Percentiles rank a stretch among this genome's conserved stretches.
Conservation (phyloP, 192 early-diverging fungal species). For the Kappamyces sp. region DNA sequence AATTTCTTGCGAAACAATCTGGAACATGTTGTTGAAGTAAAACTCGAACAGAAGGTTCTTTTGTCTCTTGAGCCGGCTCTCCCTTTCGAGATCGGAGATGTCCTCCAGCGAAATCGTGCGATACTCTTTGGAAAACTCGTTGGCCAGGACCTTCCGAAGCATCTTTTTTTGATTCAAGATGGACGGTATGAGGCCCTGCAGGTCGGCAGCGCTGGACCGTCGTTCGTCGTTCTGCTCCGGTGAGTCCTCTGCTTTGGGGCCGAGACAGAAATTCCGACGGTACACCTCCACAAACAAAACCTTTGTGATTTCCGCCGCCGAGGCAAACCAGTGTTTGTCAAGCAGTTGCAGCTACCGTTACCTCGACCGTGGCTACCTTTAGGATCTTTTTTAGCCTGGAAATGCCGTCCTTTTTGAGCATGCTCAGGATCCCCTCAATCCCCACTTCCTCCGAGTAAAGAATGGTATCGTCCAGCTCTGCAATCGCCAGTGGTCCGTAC, state of each 20-base stretch:
- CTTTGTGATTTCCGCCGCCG: slow-evolving; percentile 3
- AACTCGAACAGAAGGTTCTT: slow-evolving; percentile 39
- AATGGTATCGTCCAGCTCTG: slow-evolving; percentile 40
- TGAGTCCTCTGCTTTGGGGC: not conserved
- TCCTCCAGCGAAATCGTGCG: slow-evolving; percentile 2
- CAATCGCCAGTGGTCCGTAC: slow-evolving; percentile 40
- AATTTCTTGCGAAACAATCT: slow-evolving; percentile 40
- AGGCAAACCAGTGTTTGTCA: slow-evolving; percentile 38
- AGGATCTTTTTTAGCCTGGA: slow-evolving; percentile 25
- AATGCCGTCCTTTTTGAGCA: slow-evolving; percentile 22
- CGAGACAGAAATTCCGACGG: slow-evolving; percentile 7
- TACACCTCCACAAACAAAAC: slow-evolving; percentile 14
- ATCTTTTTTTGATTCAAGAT: slow-evolving; percentile 38
- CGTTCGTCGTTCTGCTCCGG: slow-evolving; percentile 10
- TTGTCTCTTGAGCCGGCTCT: slow-evolving; percentile 2
- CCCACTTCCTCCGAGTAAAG: slow-evolving; percentile 30
- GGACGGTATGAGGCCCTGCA: slow-evolving; percentile 30
- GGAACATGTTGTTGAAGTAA: slow-evolving; percentile 41
- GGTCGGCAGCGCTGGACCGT: slow-evolving; percentile 37
- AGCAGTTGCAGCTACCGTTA: slow-evolving; percentile 33
- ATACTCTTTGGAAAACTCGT: slow-evolving; percentile 41
- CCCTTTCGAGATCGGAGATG: slow-evolving; percentile 17
- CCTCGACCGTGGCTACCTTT: slow-evolving; percentile 20
- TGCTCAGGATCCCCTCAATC: slow-evolving; percentile 24
- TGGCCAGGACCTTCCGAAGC: slow-evolving; percentile 40